Conservation (phyloP, 2,329 filamentous ascomycete species). For the Neoarthrinium moseri region DNA sequence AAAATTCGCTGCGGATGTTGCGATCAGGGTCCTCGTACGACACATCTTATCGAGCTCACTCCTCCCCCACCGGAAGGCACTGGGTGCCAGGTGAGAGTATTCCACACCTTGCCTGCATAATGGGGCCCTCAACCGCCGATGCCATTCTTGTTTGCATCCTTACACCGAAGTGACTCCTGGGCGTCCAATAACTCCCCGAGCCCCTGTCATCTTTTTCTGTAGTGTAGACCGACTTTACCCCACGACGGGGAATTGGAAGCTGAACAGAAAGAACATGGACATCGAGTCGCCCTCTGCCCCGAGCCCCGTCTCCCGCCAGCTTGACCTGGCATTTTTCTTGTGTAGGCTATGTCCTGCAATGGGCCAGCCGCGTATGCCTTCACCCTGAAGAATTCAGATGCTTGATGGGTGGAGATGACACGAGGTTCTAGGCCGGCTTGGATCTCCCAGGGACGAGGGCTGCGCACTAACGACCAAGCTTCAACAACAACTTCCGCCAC, state of each 20-base stretch:
- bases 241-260: not conserved
- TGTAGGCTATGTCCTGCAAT: not conserved
- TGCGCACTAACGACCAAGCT: not conserved
- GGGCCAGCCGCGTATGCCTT: slow-evolving; percentile 1
- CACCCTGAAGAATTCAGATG: not conserved
- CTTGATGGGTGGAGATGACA: slow-evolving; percentile 1
- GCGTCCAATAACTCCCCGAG: not conserved
- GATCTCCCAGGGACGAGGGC: not conserved
- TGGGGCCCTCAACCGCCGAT: not conserved
- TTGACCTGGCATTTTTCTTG: not conserved
- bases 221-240: not conserved
- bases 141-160: not conserved
- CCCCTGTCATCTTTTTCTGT: not conserved
- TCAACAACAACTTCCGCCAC: not conserved
- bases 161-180: not conserved
- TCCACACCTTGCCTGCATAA: not conserved
- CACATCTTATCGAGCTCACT: not conserved
- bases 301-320: not conserved
- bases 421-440: not conserved
- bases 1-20: too few relatives aligned
- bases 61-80: not conserved
- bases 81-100: not conserved
- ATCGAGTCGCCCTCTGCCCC: not conserved
- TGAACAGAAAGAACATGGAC: not conserved
- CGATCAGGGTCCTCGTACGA: not conserved